Evolutionary conservation across 2,329 filamentous ascomycete species (phyloP).

Genomic region (Cladosporium sp.): DNA sequence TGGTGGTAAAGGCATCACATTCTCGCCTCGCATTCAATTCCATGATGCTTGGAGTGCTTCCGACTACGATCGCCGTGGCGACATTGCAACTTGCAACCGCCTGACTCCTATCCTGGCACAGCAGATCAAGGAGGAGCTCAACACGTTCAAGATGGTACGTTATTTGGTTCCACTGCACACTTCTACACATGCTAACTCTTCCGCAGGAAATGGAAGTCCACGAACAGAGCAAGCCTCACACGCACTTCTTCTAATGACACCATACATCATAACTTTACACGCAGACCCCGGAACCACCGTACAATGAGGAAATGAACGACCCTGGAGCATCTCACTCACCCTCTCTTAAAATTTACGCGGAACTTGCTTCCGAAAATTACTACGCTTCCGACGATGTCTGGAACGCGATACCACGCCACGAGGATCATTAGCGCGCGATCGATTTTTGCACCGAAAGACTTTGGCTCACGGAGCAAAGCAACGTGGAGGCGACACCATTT

Average conservation of each 20-base stretch:
- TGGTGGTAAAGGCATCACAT: conserved; percentile 64
- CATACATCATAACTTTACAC: conserved; percentile 10
- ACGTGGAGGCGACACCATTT: neutral
- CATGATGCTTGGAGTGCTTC: conserved; percentile 94
- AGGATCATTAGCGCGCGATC: neutral
- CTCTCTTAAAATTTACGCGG: conserved; percentile 1
- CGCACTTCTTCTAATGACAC: conserved; percentile 90
- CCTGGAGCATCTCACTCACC: conserved; percentile 7
- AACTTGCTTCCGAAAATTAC: conserved; percentile 1
- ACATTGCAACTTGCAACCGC: conserved; percentile 96
- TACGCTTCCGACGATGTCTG: neutral
- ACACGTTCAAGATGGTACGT: conserved; percentile 97
- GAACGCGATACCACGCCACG: neutral
- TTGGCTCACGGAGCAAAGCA: conserved; percentile 1
- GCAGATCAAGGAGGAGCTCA: conserved; percentile 99
- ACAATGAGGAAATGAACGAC: conserved; percentile 17
- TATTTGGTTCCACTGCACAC: no score
- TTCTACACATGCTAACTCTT: conserved; percentile 42
- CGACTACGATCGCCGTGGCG: conserved; percentile 93
- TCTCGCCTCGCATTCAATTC: conserved; percentile 91
- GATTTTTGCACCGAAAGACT: neutral
- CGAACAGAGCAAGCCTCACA: conserved; percentile 98
- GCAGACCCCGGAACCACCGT: conserved; percentile 9
- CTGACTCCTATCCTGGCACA: conserved; percentile 95
- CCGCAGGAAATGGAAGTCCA: conserved; percentile 98